These are phyloP conservation scores for Malus hybrid DNA, from an alignment of 331 rosid species.

Conservation along the genomic window DNA sequence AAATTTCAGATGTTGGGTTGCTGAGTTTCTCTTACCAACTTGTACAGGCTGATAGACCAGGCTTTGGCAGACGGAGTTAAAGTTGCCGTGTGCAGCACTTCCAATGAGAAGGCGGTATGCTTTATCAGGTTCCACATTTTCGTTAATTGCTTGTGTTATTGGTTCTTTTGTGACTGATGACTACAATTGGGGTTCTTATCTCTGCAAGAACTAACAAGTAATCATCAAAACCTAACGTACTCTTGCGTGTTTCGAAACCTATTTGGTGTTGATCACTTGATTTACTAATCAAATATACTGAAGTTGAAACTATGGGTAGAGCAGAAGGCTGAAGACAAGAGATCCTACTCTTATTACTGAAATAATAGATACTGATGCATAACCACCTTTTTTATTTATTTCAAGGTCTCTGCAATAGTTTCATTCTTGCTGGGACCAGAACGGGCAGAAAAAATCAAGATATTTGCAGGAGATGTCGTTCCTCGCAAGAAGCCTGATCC, in stretches of 20 bases:
- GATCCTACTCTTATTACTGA: conserved; percentile 2
- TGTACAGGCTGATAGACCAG: conserved; percentile 78
- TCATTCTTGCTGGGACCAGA: conserved; percentile 77
- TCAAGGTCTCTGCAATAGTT: conserved; percentile 94
- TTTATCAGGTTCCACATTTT: conserved; percentile 33
- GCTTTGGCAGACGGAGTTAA: conserved; percentile 82
- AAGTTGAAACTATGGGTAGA: conserved; percentile 1
- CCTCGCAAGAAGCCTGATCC: conserved; percentile 99
- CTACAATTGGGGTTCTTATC: too few species aligned
- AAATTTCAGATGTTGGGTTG: conserved; percentile 7
- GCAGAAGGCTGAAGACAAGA: background rate
- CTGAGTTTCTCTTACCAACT: conserved; percentile 16
- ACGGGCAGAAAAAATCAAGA: conserved; percentile 80
- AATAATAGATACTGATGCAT: background rate
- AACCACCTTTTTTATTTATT: conserved; percentile 22
- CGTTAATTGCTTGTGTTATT: conserved; percentile 12
- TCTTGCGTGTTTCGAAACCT: conserved; percentile 5
- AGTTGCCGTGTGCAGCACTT: conserved; percentile 98
- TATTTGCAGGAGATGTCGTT: conserved; percentile 98
- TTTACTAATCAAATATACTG: background rate
- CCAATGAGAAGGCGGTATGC: conserved; percentile 99
- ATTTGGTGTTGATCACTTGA: background rate
- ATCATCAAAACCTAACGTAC: background rate
- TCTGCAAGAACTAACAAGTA: background rate
- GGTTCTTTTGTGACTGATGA: conserved; percentile 12